Evolutionary conservation across 768 basidiomycete species (phyloP), one percentile per base, ranked within the genome.

Genomic region (Rhodotorula sphaerocarpa): DNA sequence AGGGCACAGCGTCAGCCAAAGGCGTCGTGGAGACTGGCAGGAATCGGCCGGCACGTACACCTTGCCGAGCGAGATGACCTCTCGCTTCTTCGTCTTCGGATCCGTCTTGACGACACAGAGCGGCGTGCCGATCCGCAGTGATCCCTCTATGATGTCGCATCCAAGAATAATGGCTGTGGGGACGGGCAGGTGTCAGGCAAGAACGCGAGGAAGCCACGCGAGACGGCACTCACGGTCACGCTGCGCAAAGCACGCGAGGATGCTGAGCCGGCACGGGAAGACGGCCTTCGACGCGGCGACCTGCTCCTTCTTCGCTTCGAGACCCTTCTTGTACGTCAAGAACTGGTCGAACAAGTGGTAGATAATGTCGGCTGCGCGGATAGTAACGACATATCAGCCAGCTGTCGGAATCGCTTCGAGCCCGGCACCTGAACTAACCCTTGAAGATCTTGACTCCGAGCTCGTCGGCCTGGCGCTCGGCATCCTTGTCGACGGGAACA

Each of bases 261-360:
- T 86, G 79, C 88, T 91, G 71, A 99, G 81, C 54, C 90, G 82
- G 74, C 90, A 93, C 7, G 95, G 95, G 91, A 91, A 97, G 27
- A 96, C 86, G 28, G 95, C 95, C 73, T 88, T 87, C 15, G 90
- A 90, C 0, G 92, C 90, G 4, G 92, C 90, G 73, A 91, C 92
- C 69, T 79, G 82, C 43, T 88, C 82, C 76, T 90, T 92, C n/a
- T 88, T 89, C 75, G 95, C 93, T 61, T 80, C 80, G 57, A 96
- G 90, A 76, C 90, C 88, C 63, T 82, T 81, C 73, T 93, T 93
- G 76, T 97, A 97, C 2, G 85, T 87, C 46, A 84, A 95, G 79
- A 97, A 97, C 21, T 90, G 83, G 73, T 97, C 92, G 74, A 97
- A 96, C 48, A 99, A 78, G 75, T 96, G 93, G 76, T 99, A 99